These are phyloP conservation scores for Orbilia javanica DNA, from an alignment of 2,329 filamentous ascomycete species.

Conservation along the genomic window DNA sequence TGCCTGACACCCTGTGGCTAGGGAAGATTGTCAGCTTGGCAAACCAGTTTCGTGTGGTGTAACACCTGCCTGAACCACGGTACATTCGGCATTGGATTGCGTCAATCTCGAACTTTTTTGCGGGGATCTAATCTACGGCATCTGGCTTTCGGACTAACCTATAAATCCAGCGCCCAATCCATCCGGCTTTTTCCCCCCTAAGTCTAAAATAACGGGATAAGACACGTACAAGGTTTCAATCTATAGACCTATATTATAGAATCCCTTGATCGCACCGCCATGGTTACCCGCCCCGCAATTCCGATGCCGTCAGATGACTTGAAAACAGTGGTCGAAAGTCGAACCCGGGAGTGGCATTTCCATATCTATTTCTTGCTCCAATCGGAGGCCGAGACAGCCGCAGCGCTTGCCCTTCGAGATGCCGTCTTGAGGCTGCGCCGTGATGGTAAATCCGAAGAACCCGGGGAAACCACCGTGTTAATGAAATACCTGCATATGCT, in stretches of 20 bases:
- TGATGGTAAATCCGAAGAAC: constrained; percentile 60
- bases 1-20: too few relatives aligned
- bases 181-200: background rate
- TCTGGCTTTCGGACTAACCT: background rate
- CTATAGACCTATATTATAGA: too few relatives aligned
- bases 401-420: constrained; percentile 64
- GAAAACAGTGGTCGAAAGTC: constrained; percentile 22
- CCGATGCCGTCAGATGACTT: constrained; percentile 14
- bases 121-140: too few relatives aligned
- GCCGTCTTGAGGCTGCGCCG: constrained; percentile 64
- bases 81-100: too few relatives aligned
- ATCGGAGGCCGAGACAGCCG: constrained; percentile 63
- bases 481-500: background rate
- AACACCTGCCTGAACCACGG: too few relatives aligned
- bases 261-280: background rate
- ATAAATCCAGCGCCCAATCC: background rate
- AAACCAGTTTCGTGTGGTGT: too few relatives aligned
- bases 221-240: background rate
- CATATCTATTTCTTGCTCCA: constrained; percentile 64
- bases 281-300: constrained; percentile 21
- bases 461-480: background rate
- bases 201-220: background rate
- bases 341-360: constrained; percentile 62
- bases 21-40: too few relatives aligned
- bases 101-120: too few relatives aligned